Evolutionary conservation across 306 rosid species (phyloP).

Genomic region (Vachellia collinsii): DNA sequence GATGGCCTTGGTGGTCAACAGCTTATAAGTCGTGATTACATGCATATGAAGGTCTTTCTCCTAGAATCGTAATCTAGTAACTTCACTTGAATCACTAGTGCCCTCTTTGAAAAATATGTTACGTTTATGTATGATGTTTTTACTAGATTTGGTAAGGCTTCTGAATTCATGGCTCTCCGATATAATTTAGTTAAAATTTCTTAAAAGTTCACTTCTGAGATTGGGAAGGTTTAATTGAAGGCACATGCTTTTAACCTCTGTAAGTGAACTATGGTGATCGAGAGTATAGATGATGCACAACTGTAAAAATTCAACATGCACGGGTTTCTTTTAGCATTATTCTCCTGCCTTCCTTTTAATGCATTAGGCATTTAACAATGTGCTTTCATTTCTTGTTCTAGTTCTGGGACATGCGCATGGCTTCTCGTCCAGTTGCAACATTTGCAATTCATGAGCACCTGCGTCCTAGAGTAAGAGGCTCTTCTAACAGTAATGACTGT

Average conservation of each 20-base stretch:
- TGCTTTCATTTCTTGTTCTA: constrained; percentile 33
- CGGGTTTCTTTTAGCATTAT: not conserved
- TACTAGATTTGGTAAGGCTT: not conserved
- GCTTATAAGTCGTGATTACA: constrained; percentile 71
- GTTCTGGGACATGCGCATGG: constrained; percentile 82
- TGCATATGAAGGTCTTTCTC: constrained; percentile 62
- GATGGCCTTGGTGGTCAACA: constrained; percentile 49
- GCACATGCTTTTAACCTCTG: too few relatives aligned
- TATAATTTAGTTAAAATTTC: too few relatives aligned
- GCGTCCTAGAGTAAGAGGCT: constrained; percentile 56
- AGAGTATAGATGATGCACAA: not conserved
- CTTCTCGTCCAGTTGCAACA: constrained; percentile 59
- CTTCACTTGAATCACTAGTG: constrained; percentile 8
- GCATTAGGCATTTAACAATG: not conserved
- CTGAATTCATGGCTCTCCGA: not conserved
- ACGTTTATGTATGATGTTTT: not conserved
- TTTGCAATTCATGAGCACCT: constrained; percentile 72
- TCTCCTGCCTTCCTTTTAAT: not conserved
- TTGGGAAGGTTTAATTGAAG: not conserved
- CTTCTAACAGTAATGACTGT: not conserved
- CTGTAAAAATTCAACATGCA: not conserved
- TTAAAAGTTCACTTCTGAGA: not conserved
- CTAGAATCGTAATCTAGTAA: not conserved
- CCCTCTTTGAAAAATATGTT: constrained; percentile 1
- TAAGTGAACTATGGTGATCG: too few relatives aligned